Percentiles rank a stretch among this genome's conserved stretches.
These are phyloP conservation scores for Ophiostoma sp. DNA, from an alignment of 2,329 filamentous ascomycete species.

Conservation along the genomic window DNA sequence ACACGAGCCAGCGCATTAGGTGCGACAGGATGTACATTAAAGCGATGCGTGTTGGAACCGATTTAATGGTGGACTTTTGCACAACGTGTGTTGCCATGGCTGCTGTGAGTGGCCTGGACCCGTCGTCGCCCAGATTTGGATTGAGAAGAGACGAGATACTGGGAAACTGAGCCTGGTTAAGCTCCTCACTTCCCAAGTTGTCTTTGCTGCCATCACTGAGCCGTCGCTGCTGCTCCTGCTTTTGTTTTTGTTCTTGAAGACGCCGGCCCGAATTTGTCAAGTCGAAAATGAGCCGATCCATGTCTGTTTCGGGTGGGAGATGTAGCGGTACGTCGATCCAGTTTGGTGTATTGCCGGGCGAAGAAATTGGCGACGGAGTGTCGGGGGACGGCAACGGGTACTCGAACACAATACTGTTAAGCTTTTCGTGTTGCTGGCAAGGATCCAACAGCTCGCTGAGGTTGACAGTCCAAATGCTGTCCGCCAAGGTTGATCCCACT, in stretches of 20 bases:
- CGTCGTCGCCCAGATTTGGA: conserved; percentile 23
- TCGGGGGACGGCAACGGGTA: conserved; percentile 17
- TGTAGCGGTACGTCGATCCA: conserved; percentile 23
- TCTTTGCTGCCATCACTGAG: neutral
- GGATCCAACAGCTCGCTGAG: conserved; percentile 18
- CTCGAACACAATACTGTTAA: conserved; percentile 15
- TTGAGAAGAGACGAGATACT: conserved; percentile 31
- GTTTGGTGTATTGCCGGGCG: neutral
- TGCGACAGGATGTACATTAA: conserved; percentile 27
- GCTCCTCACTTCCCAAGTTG: conserved; percentile 14
- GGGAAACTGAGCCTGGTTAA: conserved; percentile 27
- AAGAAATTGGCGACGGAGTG: neutral
- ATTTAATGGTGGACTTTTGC: conserved; percentile 4
- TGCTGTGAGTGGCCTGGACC: conserved; percentile 16
- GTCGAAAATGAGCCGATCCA: conserved; percentile 20
- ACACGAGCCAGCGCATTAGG: conserved; percentile 28
- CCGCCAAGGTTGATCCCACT: neutral
- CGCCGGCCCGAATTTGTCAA: conserved; percentile 19
- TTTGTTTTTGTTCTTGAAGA: conserved; percentile 3
- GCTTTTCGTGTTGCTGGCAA: conserved; percentile 23
- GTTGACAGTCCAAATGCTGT: conserved; percentile 16
- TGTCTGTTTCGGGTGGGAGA: conserved; percentile 16
- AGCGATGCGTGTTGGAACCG: conserved; percentile 27
- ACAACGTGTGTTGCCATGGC: conserved; percentile 21
- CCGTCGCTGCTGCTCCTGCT: neutral